These are phyloP conservation scores for Nicotiana noctiflora DNA, from an alignment of 257 asterid species.

Conservation along the genomic window DNA sequence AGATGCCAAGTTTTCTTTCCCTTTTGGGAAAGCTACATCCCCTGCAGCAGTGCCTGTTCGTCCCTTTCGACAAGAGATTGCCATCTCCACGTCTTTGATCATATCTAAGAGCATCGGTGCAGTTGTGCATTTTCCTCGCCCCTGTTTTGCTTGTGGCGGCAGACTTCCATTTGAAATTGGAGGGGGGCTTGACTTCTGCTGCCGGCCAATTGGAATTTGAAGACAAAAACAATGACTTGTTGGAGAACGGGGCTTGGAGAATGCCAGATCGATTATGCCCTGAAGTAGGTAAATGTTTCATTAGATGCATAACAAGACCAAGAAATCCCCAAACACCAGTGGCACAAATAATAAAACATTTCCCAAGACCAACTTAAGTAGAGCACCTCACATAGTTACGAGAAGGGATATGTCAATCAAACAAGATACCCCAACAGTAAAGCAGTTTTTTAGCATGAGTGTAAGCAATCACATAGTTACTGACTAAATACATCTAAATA, in stretches of 20 bases:
- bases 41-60: constrained; percentile 98
- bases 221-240: constrained; percentile 84
- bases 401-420: not conserved
- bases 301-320: not conserved
- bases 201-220: constrained; percentile 66
- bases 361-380: not conserved
- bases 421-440: not conserved
- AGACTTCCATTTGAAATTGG: constrained; percentile 44
- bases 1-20: constrained; percentile 80
- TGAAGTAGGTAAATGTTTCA: constrained; percentile 22
- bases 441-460: not conserved
- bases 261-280: constrained; percentile 84
- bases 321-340: too few relatives aligned
- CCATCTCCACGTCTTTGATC: constrained; percentile 67
- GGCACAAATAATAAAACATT: not conserved
- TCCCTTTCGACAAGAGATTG: constrained; percentile 90
- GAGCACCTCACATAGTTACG: not conserved
- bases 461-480: not conserved
- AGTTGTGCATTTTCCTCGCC: constrained; percentile 75
- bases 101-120: constrained; percentile 63
- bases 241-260: constrained; percentile 65
- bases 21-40: constrained; percentile 97
- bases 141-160: constrained; percentile 45
- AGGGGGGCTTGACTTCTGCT: constrained; percentile 46
- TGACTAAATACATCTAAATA: too few relatives aligned